These are phyloP conservation scores for Talaromyces liani DNA, from an alignment of 495 filamentous ascomycete species.

Conservation along the genomic window DNA sequence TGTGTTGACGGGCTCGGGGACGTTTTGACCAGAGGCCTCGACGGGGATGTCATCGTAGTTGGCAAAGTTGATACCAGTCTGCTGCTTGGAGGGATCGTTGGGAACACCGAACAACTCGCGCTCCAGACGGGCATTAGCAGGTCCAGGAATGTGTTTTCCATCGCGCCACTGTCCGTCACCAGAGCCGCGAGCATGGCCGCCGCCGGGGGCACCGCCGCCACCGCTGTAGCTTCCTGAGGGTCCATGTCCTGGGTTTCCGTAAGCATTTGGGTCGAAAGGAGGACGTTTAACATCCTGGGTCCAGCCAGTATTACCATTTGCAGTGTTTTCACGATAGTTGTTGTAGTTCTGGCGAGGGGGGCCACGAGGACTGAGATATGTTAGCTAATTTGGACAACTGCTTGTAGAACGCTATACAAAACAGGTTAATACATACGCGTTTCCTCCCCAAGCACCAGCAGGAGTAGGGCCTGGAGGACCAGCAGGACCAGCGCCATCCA, in stretches of 20 bases:
- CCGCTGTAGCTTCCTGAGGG: conserved; percentile 25
- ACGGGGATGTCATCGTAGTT: conserved; percentile 99
- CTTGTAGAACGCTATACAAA: conserved; percentile 5
- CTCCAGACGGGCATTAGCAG: conserved; percentile 79
- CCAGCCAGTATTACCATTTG: conserved; percentile 39
- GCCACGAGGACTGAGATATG: background rate
- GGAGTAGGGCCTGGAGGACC: conserved; percentile 15
- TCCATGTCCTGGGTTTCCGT: conserved; percentile 53
- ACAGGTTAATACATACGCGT: conserved; percentile 30
- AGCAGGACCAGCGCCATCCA: conserved; percentile 34
- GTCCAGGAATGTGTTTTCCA: conserved; percentile 90
- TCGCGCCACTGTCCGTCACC: conserved; percentile 95
- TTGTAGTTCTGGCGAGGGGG: conserved; percentile 54
- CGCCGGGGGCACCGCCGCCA: conserved; percentile 41
- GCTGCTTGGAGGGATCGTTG: conserved; percentile 90
- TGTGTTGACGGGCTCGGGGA: conserved; percentile 80
- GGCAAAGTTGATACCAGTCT: conserved; percentile 98
- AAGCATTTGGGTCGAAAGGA: conserved; percentile 59
- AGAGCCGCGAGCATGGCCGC: conserved; percentile 57
- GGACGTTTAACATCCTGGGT: conserved; percentile 27
- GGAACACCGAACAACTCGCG: conserved; percentile 91
- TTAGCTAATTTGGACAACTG: conserved; percentile 3
- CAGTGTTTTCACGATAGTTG: conserved; percentile 48
- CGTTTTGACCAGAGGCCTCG: conserved; percentile 88
- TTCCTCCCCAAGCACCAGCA: conserved; percentile 23